Evolutionary conservation across 2,329 filamentous ascomycete species (phyloP).

Genomic region (Ophiostoma quercus): DNA sequence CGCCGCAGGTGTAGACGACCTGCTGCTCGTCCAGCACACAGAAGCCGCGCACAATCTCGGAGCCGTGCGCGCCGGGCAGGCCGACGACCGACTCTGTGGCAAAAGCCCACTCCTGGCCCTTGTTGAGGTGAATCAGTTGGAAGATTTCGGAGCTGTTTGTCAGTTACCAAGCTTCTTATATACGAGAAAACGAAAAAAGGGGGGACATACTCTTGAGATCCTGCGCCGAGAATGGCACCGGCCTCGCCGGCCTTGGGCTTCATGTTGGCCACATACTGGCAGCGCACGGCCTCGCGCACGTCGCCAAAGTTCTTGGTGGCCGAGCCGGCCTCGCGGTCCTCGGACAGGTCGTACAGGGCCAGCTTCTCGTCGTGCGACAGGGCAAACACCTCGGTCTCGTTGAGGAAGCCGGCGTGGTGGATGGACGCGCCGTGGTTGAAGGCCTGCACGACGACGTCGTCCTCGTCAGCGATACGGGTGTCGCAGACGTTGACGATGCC

Average conservation of each 20-base stretch:
- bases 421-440: conserved; percentile 73
- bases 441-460: conserved; percentile 71
- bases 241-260: conserved; percentile 51
- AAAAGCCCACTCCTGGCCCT: conserved; percentile 49
- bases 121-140: conserved; percentile 55
- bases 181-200: not conserved
- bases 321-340: conserved; percentile 55
- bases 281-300: conserved; percentile 57
- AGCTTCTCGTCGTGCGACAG: conserved; percentile 74
- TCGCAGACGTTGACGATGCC: conserved; percentile 74
- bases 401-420: conserved; percentile 69
- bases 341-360: conserved; percentile 65
- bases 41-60: conserved; percentile 59
- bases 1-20: conserved; percentile 54
- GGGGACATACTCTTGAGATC: conserved; percentile 59
- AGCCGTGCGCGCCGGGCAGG: conserved; percentile 58
- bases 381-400: conserved; percentile 59
- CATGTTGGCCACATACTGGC: conserved; percentile 70
- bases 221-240: conserved; percentile 58
- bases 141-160: conserved; percentile 49
- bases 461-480: conserved; percentile 63
- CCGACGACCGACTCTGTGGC: conserved; percentile 52
- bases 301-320: conserved; percentile 61
- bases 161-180: not conserved
- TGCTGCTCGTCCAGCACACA: conserved; percentile 58